Base-by-base conservation (phyloP, 148 eudicot genomes). In the Fagopyrum homotropicum region DNA sequence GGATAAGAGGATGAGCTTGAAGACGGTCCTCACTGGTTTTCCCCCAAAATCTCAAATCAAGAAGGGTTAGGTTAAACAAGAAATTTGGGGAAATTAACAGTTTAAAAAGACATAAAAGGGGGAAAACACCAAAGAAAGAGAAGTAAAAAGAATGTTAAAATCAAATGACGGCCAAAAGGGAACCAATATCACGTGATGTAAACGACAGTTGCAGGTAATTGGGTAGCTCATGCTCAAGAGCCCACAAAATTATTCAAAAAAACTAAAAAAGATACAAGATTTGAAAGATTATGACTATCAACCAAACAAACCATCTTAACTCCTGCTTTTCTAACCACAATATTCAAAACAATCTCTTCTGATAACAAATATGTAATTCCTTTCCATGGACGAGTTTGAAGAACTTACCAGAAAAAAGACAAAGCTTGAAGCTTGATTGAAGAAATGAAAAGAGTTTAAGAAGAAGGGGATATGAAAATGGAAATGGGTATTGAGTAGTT, bases 171-270 rank as follows among this genome's bases (percentile, higher is more conserved):
- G 45, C 46, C 71, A 14, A 66, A 66, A 40, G 47, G 47, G 69
- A 6, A 40, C 35, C 45, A 66, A 15, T 35, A 66, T 66, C 71
- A 66, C 71, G 71, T 66, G 71, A 66, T 35, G 46, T 12, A 66
- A 35, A 66, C 71, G 46, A 66, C 71, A 66, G 19, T 66, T 35
- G 35, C 71, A 66, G 46, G 45, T 11, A 66, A 17, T 66, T 66
- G 71, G 71, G 71, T 43, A 14, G 46, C 71, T 66, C 71, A 43
- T 66, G 46, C 47, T 2, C 71, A 66, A 66, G 45, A 66, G n/a
- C 71, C 71, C 47, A 66, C 71, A 43, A 7, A 40, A 66, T 12
- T 40, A 29, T 35, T 35, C 40, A 8, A 66, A 40, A 40, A 66
- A 35, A 66, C 71, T 15, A 30, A 11, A 63, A 63, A 40, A 43